phyloP scores from a whole-genome alignment of 2,329 filamentous ascomycete species.

The Talaromyces albobiverticillius region DNA sequence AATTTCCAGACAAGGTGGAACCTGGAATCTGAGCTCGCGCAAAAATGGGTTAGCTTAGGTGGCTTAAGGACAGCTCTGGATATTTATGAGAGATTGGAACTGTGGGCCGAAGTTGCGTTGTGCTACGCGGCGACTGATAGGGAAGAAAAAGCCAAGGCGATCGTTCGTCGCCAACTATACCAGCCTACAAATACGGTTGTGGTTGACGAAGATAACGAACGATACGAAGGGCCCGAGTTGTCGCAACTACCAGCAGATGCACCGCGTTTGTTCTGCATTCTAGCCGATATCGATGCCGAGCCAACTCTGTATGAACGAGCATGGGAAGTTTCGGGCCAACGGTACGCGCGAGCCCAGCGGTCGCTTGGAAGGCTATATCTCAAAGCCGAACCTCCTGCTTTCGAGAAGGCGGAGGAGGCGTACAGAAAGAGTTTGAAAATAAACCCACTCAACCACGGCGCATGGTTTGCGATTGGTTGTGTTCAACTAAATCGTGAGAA shows the following conservation, averaged over 20 bases:
- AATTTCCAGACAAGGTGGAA: constrained; percentile 88
- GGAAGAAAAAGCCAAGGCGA: constrained; percentile 76
- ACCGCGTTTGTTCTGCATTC: constrained; percentile 84
- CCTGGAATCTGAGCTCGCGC: constrained; percentile 86
- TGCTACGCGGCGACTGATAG: constrained; percentile 77
- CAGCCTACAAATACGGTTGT: constrained; percentile 43
- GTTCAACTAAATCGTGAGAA: constrained; percentile 74
- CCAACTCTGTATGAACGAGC: constrained; percentile 75
- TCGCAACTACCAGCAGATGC: constrained; percentile 74
- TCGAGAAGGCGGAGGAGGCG: constrained; percentile 68
- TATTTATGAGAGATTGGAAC: constrained; percentile 87
- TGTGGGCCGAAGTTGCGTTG: constrained; percentile 93
- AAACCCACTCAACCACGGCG: constrained; percentile 75
- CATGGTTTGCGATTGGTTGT: constrained; percentile 90
- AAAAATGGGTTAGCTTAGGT: constrained; percentile 86
- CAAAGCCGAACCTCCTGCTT: constrained; percentile 57
- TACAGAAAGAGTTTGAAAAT: constrained; percentile 74
- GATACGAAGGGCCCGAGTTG: constrained; percentile 66
- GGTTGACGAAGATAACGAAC: constrained; percentile 50
- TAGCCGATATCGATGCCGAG: constrained; percentile 82
- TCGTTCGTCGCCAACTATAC: constrained; percentile 78
- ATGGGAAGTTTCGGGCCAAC: constrained; percentile 77
- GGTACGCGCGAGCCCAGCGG: constrained; percentile 83
- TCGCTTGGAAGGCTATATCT: constrained; percentile 80
- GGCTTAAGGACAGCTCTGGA: constrained; percentile 87